Percentiles rank a stretch among this genome's conserved stretches.
Conservation (phyloP, 768 basidiomycete genomes). For the Tricholoma flavovirens region DNA sequence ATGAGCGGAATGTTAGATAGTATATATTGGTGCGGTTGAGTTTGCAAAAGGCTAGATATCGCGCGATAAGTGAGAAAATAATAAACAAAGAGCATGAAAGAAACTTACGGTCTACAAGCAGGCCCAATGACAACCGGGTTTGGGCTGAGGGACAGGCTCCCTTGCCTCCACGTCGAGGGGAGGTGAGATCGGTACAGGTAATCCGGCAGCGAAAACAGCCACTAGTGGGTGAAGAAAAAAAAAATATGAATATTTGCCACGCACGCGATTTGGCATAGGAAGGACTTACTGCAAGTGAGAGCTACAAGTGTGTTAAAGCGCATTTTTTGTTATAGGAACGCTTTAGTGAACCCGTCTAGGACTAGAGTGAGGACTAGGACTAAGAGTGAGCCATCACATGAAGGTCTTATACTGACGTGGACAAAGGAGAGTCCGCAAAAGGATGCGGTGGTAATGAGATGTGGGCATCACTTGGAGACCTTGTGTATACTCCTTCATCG, state of each 20-base stretch:
- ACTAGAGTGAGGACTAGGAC: background rate
- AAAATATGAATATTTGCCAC: background rate
- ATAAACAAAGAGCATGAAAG: background rate
- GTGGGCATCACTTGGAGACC: background rate
- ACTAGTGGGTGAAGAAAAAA: conserved; percentile 8
- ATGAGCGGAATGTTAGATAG: background rate
- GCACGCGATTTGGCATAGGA: background rate
- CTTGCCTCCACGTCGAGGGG: conserved; percentile 15
- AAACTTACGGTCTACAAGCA: background rate
- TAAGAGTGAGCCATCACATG: background rate
- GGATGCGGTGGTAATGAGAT: background rate
- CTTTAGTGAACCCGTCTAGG: background rate
- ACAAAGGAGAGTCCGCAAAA: conserved; percentile 6
- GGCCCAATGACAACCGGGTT: background rate
- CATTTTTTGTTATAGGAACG: background rate
- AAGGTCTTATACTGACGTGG: background rate
- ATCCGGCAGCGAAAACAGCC: conserved; percentile 8
- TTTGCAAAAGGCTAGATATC: background rate
- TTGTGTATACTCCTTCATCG: background rate
- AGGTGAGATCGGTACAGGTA: conserved; percentile 12
- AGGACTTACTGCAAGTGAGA: conserved; percentile 13
- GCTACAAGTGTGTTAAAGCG: background rate
- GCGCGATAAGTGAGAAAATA: background rate
- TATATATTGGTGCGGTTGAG: background rate
- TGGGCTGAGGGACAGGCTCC: background rate